A percentile compares a stretch with the other conserved stretches of the same genome.
Evolutionary conservation across 1,139 yeast genomes (phyloP).

Genomic region (Hyphopichia wangnamkhiaoensis): DNA sequence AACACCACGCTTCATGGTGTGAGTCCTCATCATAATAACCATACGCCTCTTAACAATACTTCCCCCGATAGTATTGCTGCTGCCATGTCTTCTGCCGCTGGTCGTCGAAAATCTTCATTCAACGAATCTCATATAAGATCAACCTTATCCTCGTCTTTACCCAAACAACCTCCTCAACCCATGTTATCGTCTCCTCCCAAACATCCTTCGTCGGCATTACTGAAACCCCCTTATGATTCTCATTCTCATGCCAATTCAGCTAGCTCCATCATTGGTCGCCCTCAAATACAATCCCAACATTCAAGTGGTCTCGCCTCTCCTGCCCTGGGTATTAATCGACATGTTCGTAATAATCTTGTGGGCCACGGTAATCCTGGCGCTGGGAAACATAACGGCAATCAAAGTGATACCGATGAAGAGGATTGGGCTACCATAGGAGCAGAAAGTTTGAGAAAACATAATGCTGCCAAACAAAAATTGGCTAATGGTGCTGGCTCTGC

Average conservation of each 20-base stretch:
- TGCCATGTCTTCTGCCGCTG: slow-evolving; percentile 18
- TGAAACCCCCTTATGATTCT: slow-evolving; percentile 10
- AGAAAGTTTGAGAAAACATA: slow-evolving; percentile 45
- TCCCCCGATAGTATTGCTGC: slow-evolving; percentile 18
- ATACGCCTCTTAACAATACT: slow-evolving; percentile 5
- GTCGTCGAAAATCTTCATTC: slow-evolving; percentile 44
- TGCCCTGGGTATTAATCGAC: background rate
- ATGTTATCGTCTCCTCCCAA: slow-evolving; percentile 6
- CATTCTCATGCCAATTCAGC: slow-evolving; percentile 12
- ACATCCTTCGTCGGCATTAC: slow-evolving; percentile 5
- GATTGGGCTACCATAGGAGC: slow-evolving; percentile 95
- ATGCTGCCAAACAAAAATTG: slow-evolving; percentile 7
- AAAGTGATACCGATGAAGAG: slow-evolving; percentile 81
- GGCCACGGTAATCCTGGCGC: too few species aligned
- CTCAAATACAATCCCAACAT: background rate
- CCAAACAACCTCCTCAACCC: slow-evolving; percentile 11
- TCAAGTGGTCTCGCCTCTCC: slow-evolving; percentile 1
- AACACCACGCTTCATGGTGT: slow-evolving; percentile 20
- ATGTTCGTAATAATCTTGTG: background rate
- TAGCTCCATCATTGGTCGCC: slow-evolving; percentile 2
- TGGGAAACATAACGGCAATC: slow-evolving; percentile 7
- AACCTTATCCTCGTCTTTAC: slow-evolving; percentile 36
- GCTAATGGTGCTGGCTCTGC: slow-evolving; percentile 6
- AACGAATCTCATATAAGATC: slow-evolving; percentile 47
- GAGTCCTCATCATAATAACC: slow-evolving; percentile 9